A percentile compares a stretch with the other conserved stretches of the same genome.
phyloP scores from a whole-genome alignment of 768 basidiomycete genomes.

The Pulveroboletus ravenelii region DNA sequence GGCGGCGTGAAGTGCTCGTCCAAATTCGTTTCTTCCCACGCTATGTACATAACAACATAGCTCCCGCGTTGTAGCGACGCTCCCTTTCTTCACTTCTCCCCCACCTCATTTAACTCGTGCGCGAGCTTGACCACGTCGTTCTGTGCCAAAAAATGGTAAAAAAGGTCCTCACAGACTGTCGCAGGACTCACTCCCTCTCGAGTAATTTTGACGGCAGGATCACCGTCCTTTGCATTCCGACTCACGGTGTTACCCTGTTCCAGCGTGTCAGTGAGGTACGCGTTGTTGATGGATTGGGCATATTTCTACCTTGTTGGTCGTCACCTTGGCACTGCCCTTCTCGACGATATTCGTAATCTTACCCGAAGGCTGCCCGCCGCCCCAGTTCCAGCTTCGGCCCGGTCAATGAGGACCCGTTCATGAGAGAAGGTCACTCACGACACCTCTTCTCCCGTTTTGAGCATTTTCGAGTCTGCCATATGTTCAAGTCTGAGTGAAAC shows the following conservation, averaged over 20 bases:
- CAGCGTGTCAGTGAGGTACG: neutral
- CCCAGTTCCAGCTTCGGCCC: slow-evolving; percentile 35
- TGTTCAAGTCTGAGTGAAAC: neutral
- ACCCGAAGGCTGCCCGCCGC: slow-evolving; percentile 29
- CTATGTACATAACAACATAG: slow-evolving; percentile 9
- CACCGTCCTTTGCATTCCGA: slow-evolving; percentile 41
- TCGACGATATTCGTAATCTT: slow-evolving; percentile 39
- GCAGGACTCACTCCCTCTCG: slow-evolving; percentile 37
- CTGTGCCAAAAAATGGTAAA: slow-evolving; percentile 18
- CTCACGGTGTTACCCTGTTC: slow-evolving; percentile 40
- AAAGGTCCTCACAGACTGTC: neutral
- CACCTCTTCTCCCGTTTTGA: slow-evolving; percentile 12
- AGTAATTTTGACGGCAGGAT: slow-evolving; percentile 47
- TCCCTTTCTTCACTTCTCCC: slow-evolving; percentile 14
- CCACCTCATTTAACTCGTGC: slow-evolving; percentile 44
- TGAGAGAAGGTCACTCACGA: slow-evolving; percentile 25
- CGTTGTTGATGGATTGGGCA: neutral
- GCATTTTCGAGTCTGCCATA: slow-evolving; percentile 16
- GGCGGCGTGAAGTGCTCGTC: slow-evolving; percentile 8
- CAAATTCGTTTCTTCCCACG: slow-evolving; percentile 29
- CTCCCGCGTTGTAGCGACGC: slow-evolving; percentile 2
- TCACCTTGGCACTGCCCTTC: slow-evolving; percentile 41
- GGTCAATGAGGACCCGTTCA: neutral
- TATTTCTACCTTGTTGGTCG: slow-evolving; percentile 39
- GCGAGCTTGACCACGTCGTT: slow-evolving; percentile 51